Evolutionary conservation across 2,329 filamentous ascomycete genomes (phyloP), one percentile per base, ranked within the genome.

Genomic region (Ophiobolus disseminans): DNA sequence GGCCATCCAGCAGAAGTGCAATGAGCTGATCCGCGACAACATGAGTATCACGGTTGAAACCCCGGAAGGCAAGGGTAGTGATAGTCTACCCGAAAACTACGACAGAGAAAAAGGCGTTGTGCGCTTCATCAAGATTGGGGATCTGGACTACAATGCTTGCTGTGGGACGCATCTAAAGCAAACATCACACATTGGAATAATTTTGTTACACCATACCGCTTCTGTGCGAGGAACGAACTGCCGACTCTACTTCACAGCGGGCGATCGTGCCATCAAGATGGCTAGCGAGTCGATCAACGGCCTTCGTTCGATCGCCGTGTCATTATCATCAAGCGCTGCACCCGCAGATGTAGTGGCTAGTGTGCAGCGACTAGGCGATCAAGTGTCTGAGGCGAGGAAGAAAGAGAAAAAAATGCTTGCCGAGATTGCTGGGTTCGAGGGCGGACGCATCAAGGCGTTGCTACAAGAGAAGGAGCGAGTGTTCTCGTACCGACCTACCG

Each of bases 161-260:
- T 71, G 68, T 30, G 68, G 66, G 3, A 71, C 68, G 11, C 68
- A 71, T 52, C 55, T 71, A 2, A 63, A 68, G 47, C 64, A 68
- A 39, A 66, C 68, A 5, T 55, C 55, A 1, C 68, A 71, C 38
- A 66, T 71, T n/a, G 51, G 54, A 2, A 30, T 69, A 7, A 63
- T 71, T 7, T 31, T 71, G 3, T 48, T 71, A 17, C 68, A 71
- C 21, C 66, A 71, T 30, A 69, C 58, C 11, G 62, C 67, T 28
- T 59, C 58, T 3, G 48, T 69, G 7, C 62, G 68, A 30, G 63
- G 62, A 2, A 70, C 66, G 11, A 70, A 70, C 31, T 70, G 62
- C 36, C 48, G 66, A 1, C 50, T 71, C 0, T 71, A 58, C 50
- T 70, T 71, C 26, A 64, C 64, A 1, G 57, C 61, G 4, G 68